Evolutionary conservation across 116 monocot species (phyloP).

Genomic region (Dioscorea cayenensis): DNA sequence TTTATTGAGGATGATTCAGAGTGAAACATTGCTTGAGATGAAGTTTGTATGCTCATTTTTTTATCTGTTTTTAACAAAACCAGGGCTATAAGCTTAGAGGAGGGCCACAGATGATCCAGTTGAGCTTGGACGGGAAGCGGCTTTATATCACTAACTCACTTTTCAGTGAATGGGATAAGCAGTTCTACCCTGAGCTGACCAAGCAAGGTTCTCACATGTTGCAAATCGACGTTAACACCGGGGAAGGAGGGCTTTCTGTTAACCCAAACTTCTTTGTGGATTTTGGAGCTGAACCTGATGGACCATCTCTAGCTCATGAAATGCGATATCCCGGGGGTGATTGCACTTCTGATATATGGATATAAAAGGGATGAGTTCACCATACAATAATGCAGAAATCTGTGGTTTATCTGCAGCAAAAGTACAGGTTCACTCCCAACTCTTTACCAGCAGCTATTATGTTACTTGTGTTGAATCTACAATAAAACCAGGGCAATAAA

Average conservation of each 20-base stretch:
- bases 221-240: constrained; percentile 78
- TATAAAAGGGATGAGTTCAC: constrained; percentile 19
- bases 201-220: constrained; percentile 85
- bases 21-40: not conserved
- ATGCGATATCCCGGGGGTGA: constrained; percentile 97
- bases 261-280: constrained; percentile 86
- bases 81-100: constrained; percentile 82
- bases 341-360: constrained; percentile 97
- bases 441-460: no score
- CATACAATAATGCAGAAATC: no score
- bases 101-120: constrained; percentile 95
- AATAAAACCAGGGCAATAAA: no score
- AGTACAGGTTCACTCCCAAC: no score
- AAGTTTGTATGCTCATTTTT: not conserved
- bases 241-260: constrained; percentile 60
- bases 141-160: constrained; percentile 93
- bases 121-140: constrained; percentile 90
- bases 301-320: constrained; percentile 86
- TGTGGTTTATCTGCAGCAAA: no score
- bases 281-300: constrained; percentile 82
- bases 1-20: not conserved
- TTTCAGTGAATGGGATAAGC: constrained; percentile 79
- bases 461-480: no score
- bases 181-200: constrained; percentile 74
- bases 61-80: not conserved